phyloP scores from a whole-genome alignment of 2,329 filamentous ascomycete genomes.

The Aureobasidium namibiae region DNA sequence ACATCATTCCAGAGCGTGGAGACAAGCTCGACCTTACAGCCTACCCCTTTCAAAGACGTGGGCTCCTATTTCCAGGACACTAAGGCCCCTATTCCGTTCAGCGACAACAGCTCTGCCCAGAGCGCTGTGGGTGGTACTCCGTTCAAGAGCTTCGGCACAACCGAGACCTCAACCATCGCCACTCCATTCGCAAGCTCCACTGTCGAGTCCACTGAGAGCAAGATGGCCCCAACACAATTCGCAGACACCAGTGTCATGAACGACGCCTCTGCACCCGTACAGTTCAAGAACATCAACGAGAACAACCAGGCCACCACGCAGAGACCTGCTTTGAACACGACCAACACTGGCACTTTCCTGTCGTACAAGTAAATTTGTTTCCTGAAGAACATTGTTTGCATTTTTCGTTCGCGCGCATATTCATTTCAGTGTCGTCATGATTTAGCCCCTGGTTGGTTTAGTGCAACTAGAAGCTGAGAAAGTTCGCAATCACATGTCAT shows the following conservation, averaged over 20 bases:
- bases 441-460: not conserved
- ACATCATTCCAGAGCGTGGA: not conserved
- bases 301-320: not conserved
- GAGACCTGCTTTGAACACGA: not conserved
- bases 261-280: not conserved
- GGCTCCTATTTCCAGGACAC: not conserved
- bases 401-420: not conserved
- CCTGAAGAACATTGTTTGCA: not conserved
- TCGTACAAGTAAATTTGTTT: not conserved
- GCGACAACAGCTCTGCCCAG: not conserved
- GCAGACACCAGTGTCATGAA: not conserved
- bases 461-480: not conserved
- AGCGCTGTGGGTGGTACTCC: not conserved
- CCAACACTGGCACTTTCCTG: constrained; percentile 5
- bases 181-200: not conserved
- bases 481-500: not conserved
- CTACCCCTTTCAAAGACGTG: not conserved
- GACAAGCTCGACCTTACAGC: not conserved
- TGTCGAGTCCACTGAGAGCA: not conserved
- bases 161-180: not conserved
- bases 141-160: not conserved
- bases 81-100: not conserved
- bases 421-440: no score
- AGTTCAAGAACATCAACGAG: not conserved
- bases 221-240: not conserved